Evolutionary conservation across 1,139 yeast genomes (phyloP).

Genomic region (Hyphopichia fennica): DNA sequence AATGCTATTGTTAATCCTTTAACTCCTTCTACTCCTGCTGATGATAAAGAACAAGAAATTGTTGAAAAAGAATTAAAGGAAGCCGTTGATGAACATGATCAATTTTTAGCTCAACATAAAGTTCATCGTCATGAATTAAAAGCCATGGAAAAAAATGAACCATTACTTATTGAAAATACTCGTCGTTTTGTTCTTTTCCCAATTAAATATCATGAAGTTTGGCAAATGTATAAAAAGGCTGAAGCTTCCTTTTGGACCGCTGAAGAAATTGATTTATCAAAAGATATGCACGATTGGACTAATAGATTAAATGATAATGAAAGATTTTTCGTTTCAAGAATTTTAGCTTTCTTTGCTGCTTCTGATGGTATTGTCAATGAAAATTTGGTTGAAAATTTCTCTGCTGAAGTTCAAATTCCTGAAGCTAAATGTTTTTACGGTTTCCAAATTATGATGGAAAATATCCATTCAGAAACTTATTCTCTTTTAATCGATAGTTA

Average conservation of each 20-base stretch:
- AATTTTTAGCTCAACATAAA: conserved; percentile 59
- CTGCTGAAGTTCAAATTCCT: conserved; percentile 95
- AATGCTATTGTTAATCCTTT: conserved; percentile 15
- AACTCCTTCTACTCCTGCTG: conserved; percentile 11
- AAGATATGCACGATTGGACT: conserved; percentile 91
- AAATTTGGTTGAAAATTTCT: conserved; percentile 93
- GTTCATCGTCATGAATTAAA: conserved; percentile 72
- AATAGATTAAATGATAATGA: conserved; percentile 81
- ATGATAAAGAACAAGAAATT: conserved; percentile 10
- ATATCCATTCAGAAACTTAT: conserved; percentile 96
- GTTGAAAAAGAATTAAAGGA: conserved; percentile 18
- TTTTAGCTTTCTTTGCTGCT: conserved; percentile 97
- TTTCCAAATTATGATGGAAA: conserved; percentile 99
- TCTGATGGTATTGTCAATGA: conserved; percentile 98
- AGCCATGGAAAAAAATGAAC: conserved; percentile 84
- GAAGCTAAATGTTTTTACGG: conserved; percentile 99
- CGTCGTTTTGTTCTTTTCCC: conserved; percentile 95
- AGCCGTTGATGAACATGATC: conserved; percentile 39
- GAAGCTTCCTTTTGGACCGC: conserved; percentile 99
- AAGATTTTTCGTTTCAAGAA: conserved; percentile 85
- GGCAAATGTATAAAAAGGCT: conserved; percentile 99
- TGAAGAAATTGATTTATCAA: conserved; percentile 94
- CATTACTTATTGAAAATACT: conserved; percentile 80
- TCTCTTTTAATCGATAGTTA: conserved; percentile 91
- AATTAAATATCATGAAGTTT: conserved; percentile 93